These are phyloP conservation scores for Patellaria atrata DNA, from an alignment of 495 filamentous ascomycete genomes.

Conservation along the genomic window DNA sequence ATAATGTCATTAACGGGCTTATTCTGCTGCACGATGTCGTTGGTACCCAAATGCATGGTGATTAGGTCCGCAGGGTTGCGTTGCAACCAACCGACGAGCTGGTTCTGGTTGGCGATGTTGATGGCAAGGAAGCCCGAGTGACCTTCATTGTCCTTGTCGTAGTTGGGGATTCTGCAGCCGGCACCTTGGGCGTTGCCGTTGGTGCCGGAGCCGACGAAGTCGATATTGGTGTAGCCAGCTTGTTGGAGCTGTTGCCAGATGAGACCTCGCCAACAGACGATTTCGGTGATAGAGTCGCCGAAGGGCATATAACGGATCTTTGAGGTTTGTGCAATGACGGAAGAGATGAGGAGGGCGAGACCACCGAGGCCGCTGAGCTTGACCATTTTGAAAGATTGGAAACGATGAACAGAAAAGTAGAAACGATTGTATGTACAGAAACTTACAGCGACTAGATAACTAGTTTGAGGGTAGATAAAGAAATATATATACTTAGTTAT, in stretches of 20 bases:
- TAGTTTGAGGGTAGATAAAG: too few relatives aligned
- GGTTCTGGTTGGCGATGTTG: conserved; percentile 34
- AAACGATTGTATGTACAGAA: too few relatives aligned
- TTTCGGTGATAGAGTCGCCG: conserved; percentile 38
- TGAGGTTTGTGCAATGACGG: conserved; percentile 11
- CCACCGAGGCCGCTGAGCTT: too few relatives aligned
- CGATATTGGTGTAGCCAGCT: conserved; percentile 26
- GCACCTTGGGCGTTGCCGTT: too few relatives aligned
- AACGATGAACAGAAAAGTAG: too few relatives aligned
- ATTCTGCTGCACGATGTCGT: conserved; percentile 34
- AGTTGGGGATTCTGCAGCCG: conserved; percentile 29
- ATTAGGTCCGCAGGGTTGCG: conserved; percentile 35
- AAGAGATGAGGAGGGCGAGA: conserved; percentile 5
- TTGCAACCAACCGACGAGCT: conserved; percentile 36
- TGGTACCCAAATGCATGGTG: conserved; percentile 39
- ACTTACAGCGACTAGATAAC: too few relatives aligned
- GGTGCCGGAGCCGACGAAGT: conserved; percentile 34
- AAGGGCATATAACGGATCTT: conserved; percentile 32
- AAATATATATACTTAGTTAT: too few relatives aligned
- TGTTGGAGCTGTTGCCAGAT: conserved; percentile 33
- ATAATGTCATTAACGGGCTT: conserved; percentile 31
- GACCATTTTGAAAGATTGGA: too few relatives aligned
- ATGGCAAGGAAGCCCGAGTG: conserved; percentile 38
- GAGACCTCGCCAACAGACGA: conserved; percentile 33
- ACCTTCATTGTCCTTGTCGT: conserved; percentile 38